Evolutionary conservation across 768 basidiomycete genomes (phyloP).

Genomic region (Suillus decipiens): DNA sequence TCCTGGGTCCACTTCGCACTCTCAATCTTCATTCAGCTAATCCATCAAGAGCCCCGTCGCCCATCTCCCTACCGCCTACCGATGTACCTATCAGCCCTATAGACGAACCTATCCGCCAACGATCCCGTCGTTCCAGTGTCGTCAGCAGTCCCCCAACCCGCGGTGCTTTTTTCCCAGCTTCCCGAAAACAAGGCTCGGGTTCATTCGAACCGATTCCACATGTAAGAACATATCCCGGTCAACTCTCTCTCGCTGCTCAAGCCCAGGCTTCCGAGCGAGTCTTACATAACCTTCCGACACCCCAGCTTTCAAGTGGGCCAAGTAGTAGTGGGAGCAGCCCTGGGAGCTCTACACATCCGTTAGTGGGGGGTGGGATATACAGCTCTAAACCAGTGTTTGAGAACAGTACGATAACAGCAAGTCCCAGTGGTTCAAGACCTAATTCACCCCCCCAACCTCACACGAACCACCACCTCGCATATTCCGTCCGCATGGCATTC

Average conservation of each 20-base stretch:
- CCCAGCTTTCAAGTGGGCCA: constrained; percentile 64
- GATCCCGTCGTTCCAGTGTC: constrained; percentile 32
- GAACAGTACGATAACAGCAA: constrained; percentile 35
- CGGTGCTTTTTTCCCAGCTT: constrained; percentile 27
- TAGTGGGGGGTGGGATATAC: constrained; percentile 24
- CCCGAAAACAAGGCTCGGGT: constrained; percentile 30
- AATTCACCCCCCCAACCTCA: constrained; percentile 51
- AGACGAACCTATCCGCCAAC: constrained; percentile 32
- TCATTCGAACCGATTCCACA: constrained; percentile 32
- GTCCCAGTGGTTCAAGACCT: constrained; percentile 59
- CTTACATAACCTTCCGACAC: constrained; percentile 48
- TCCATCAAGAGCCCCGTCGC: constrained; percentile 71
- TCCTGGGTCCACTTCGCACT: constrained; percentile 75
- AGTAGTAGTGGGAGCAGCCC: constrained; percentile 69
- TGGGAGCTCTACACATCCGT: constrained; percentile 47
- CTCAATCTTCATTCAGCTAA: constrained; percentile 73
- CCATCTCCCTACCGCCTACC: constrained; percentile 63
- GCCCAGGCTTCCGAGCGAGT: constrained; percentile 25
- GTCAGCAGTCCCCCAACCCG: constrained; percentile 40
- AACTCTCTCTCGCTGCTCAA: constrained; percentile 30
- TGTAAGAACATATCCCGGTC: constrained; percentile 36
- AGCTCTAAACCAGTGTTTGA: constrained; percentile 27
- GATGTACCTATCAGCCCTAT: constrained; percentile 36
- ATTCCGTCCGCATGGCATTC: constrained; percentile 85
- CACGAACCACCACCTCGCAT: constrained; percentile 69